Conservation (phyloP, 495 filamentous ascomycete species). For the Copromyces sp. region DNA sequence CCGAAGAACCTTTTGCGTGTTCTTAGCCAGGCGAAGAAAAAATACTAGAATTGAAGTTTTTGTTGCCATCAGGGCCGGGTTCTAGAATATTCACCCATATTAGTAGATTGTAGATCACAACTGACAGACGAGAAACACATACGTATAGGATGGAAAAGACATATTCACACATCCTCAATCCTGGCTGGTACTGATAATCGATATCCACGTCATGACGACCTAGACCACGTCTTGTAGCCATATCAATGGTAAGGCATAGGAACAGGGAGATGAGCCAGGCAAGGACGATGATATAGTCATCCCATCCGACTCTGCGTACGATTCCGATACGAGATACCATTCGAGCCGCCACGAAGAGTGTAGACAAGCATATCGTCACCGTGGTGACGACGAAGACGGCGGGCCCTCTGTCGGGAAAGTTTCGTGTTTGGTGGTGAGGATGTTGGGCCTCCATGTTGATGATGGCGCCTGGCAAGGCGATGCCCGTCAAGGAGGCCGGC, state of each 20-base stretch:
- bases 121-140: conserved; percentile 21
- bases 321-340: conserved; percentile 64
- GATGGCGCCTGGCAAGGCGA: background rate
- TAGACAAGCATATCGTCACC: conserved; percentile 53
- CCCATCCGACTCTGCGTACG: conserved; percentile 54
- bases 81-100: conserved; percentile 45
- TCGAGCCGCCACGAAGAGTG: conserved; percentile 61
- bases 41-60: conserved; percentile 91
- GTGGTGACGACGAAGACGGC: conserved; percentile 67
- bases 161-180: conserved; percentile 62
- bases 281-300: conserved; percentile 77
- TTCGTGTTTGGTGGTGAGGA: background rate
- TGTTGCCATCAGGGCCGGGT: conserved; percentile 76
- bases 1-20: conserved; percentile 57
- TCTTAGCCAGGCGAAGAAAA: conserved; percentile 68
- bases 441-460: background rate
- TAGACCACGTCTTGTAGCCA: conserved; percentile 58
- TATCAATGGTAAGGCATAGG: conserved; percentile 66
- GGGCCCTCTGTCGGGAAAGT: conserved; percentile 47
- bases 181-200: conserved; percentile 27
- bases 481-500: background rate
- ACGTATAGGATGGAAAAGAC: conserved; percentile 78
- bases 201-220: conserved; percentile 67
- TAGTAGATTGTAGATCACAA: conserved; percentile 1
- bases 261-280: conserved; percentile 79